Evolutionary conservation across 2,329 filamentous ascomycete species (phyloP).

Genomic region (Monascus ruber): DNA sequence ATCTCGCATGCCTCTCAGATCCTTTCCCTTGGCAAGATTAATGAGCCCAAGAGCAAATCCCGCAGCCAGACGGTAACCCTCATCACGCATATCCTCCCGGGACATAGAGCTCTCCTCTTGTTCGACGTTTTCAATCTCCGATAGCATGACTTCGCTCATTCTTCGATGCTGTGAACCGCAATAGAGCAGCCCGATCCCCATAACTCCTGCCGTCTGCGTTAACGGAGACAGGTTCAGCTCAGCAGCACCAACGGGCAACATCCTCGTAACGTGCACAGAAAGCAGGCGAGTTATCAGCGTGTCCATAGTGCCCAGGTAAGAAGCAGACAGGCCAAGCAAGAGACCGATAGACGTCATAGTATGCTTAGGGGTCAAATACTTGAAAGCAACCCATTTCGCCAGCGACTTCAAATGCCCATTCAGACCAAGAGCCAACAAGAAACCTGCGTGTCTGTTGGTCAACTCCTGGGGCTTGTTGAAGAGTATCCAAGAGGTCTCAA

Average conservation of each 20-base stretch:
- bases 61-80: conserved; percentile 90
- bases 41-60: conserved; percentile 90
- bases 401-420: conserved; percentile 91
- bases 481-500: conserved; percentile 96
- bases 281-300: conserved; percentile 83
- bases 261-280: conserved; percentile 89
- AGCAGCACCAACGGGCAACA: conserved; percentile 83
- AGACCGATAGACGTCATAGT: conserved; percentile 98
- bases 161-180: conserved; percentile 91
- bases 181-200: conserved; percentile 93
- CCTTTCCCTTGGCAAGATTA: conserved; percentile 81
- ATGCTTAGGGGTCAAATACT: conserved; percentile 97
- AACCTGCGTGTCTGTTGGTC: conserved; percentile 91
- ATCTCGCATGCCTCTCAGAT: conserved; percentile 80
- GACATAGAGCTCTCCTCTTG: conserved; percentile 57
- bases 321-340: conserved; percentile 82
- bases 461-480: conserved; percentile 93
- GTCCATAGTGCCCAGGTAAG: conserved; percentile 95
- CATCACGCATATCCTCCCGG: conserved; percentile 73
- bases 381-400: conserved; percentile 97
- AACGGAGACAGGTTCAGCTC: conserved; percentile 87
- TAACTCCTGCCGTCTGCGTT: conserved; percentile 89
- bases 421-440: conserved; percentile 77
- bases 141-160: conserved; percentile 99
- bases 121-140: conserved; percentile 83